A percentile compares a stretch with the other conserved stretches of the same genome.
These are phyloP conservation scores for Cladophialophora exuberans DNA, from an alignment of 2,329 filamentous ascomycete genomes.

Conservation along the genomic window DNA sequence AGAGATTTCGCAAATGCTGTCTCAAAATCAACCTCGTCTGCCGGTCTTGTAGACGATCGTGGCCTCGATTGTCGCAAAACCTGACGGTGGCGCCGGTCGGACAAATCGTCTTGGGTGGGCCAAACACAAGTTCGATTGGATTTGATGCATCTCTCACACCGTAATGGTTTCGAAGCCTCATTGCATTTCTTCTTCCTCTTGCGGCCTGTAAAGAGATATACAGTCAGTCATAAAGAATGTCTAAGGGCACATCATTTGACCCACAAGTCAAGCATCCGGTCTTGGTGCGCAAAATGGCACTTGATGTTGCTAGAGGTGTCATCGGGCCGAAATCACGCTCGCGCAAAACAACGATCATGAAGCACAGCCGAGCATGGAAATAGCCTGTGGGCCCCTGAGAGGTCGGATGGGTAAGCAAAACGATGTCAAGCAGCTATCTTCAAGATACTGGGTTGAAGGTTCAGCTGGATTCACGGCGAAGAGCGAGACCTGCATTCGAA, in stretches of 20 bases:
- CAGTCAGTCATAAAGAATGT: background rate
- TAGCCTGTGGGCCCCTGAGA: too few relatives aligned
- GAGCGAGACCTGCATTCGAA: too few relatives aligned
- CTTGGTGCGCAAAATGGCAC: conserved; percentile 24
- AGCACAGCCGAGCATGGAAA: too few relatives aligned
- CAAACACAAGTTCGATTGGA: conserved; percentile 24
- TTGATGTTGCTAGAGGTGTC: background rate
- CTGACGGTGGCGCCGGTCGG: conserved; percentile 23
- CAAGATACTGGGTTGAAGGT: too few relatives aligned
- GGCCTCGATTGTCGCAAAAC: conserved; percentile 11
- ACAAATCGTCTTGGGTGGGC: conserved; percentile 23
- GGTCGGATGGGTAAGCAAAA: too few relatives aligned
- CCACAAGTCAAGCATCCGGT: conserved; percentile 26
- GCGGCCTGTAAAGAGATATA: conserved; percentile 8
- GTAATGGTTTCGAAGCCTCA: conserved; percentile 10
- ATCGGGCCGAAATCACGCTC: background rate
- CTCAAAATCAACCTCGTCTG: background rate
- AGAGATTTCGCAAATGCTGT: background rate
- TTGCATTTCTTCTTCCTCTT: conserved; percentile 23
- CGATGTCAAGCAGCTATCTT: too few relatives aligned
- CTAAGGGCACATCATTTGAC: background rate
- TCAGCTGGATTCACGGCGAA: too few relatives aligned
- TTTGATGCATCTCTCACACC: conserved; percentile 25
- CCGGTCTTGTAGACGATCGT: background rate
- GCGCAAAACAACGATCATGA: too few relatives aligned